Base-by-base conservation (phyloP, 2,329 filamentous ascomycete species). In the Biscogniauxia marginata region DNA sequence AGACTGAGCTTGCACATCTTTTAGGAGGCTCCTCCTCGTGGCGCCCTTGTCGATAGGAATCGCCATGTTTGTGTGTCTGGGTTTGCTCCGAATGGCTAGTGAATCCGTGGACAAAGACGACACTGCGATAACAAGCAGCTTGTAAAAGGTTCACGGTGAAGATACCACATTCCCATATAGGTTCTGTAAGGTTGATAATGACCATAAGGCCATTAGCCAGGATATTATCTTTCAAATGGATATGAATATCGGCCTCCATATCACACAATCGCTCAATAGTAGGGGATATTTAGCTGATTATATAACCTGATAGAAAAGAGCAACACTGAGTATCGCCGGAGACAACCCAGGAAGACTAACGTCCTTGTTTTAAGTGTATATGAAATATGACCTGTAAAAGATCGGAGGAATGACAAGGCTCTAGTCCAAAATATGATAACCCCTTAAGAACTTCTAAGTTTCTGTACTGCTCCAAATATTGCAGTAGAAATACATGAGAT, bases 81-180 rank as follows among this genome's bases (percentile, higher is more conserved):
- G 66, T 65, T 19, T 52, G 39, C 22, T 61, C 59, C 3, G 65
- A 60, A 47, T 67, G 65, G 13, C 66, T 65, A 3, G 59, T 67
- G 46, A 68, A 67, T 9, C 65, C 63, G 49, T 65, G 63, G 8
- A 66, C 59, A 50, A 68, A 65, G 2, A 65, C 60, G 20, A 68
- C 46, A 22, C 64, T 67, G 30, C 30, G 3, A 11, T 39, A 16
- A 16, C n/a, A 7, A 39, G 30, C 6, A 39, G n/a, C 9, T n/a
- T 39, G 30, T 5, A 6, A 39, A n/a, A 16, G 6, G 6, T 39
- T 4, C 30, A 16, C 5, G 30, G n/a, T 16, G 13, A 16, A 39
- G 5, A 39, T 16, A 39, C 11, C 30, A 16, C n/a, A 39, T 16
- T 46, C 45, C 18, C 18, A 18, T 46, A 18, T 21, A 20, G 45